These are phyloP conservation scores for Solanum appendiculatum DNA, from an alignment of 257 asterid species.

Conservation along the genomic window DNA sequence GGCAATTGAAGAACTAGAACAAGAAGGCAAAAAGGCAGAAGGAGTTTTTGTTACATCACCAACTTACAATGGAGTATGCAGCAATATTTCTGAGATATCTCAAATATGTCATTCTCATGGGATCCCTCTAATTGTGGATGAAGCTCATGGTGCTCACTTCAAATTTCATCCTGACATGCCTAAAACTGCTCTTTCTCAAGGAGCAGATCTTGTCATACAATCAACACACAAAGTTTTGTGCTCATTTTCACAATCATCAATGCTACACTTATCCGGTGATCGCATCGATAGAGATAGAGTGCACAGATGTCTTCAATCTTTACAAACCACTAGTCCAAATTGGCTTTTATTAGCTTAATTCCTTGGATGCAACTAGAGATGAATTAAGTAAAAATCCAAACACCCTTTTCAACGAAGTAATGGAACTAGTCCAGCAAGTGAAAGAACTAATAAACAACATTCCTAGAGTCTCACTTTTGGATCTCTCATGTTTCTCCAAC, in stretches of 20 bases:
- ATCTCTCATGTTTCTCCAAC: constrained; percentile 16
- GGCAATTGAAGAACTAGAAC: background rate
- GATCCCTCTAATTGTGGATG: constrained; percentile 66
- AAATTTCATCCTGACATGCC: constrained; percentile 56
- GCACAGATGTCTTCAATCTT: constrained; percentile 56
- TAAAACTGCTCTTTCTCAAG: constrained; percentile 54
- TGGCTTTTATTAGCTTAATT: constrained; percentile 60
- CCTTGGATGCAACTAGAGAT: constrained; percentile 69
- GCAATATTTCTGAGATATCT: constrained; percentile 42
- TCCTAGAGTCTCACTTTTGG: constrained; percentile 37
- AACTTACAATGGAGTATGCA: constrained; percentile 77
- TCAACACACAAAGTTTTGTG: constrained; percentile 76
- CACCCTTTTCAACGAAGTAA: constrained; percentile 30
- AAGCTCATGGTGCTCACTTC: constrained; percentile 42
- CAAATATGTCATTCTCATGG: constrained; percentile 40
- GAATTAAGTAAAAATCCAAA: constrained; percentile 37
- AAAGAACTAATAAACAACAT: constrained; percentile 25
- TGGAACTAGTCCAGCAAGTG: constrained; percentile 44
- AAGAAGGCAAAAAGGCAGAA: constrained; percentile 15
- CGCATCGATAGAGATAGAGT: constrained; percentile 41
- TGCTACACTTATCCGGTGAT: constrained; percentile 59
- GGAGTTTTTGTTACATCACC: constrained; percentile 64
- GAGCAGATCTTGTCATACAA: constrained; percentile 65
- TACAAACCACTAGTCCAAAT: constrained; percentile 89
- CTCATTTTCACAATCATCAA: constrained; percentile 73